phyloP scores from a whole-genome alignment of 1,284 basidiomycete species.

The Porodaedalea pini region DNA sequence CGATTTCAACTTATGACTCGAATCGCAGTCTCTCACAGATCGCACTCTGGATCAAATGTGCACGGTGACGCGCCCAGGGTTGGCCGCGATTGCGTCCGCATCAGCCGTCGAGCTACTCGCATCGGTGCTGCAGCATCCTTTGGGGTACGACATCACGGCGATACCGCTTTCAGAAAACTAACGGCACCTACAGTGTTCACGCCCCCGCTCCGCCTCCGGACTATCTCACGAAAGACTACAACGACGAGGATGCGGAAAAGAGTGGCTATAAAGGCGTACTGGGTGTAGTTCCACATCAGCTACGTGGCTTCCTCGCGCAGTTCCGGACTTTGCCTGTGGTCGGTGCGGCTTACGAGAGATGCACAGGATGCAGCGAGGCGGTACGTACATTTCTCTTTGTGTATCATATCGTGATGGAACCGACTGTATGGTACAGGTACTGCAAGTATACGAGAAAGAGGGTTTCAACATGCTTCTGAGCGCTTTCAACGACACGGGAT shows the following conservation, averaged over 20 bases:
- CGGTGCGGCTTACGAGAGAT: conserved; percentile 83
- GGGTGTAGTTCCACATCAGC: conserved; percentile 89
- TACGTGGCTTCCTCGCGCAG: conserved; percentile 85
- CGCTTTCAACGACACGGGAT: conserved; percentile 84
- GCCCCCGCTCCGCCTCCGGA: conserved; percentile 62
- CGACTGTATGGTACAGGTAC: conserved; percentile 44
- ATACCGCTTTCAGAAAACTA: background rate
- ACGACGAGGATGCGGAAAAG: conserved; percentile 30
- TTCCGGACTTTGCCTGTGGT: conserved; percentile 84
- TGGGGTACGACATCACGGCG: conserved; percentile 53
- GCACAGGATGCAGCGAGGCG: conserved; percentile 85
- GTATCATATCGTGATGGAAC: background rate
- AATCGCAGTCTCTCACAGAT: conserved; percentile 79
- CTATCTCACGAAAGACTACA: conserved; percentile 23
- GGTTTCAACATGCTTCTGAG: conserved; percentile 79
- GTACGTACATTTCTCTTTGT: conserved; percentile 39
- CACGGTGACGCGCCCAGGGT: conserved; percentile 94
- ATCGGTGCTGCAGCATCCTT: conserved; percentile 86
- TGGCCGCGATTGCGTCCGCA: conserved; percentile 89
- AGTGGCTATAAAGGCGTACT: conserved; percentile 54
- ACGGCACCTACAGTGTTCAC: conserved; percentile 43
- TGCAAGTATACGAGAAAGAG: conserved; percentile 69
- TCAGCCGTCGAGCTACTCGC: conserved; percentile 91
- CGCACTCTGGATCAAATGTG: conserved; percentile 99
- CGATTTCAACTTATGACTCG: background rate